Evolutionary conservation across 2,329 filamentous ascomycete species (phyloP).

Genomic region (Xylariomycetidae sp.): DNA sequence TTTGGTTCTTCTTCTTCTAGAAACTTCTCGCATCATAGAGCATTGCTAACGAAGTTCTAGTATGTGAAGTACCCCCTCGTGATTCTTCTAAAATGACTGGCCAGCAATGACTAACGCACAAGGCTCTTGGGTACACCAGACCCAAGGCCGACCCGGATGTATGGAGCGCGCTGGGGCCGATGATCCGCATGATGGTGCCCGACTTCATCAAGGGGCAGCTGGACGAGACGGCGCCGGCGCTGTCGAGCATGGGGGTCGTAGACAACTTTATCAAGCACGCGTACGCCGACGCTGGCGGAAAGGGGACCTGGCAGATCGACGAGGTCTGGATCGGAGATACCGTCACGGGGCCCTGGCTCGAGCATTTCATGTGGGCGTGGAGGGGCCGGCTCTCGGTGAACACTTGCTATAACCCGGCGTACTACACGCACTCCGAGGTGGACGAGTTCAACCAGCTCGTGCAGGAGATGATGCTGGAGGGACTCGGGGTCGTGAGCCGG

Average conservation of each 20-base stretch:
- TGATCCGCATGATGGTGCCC: slow-evolving; percentile 8
- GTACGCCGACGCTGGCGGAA: slow-evolving; percentile 5
- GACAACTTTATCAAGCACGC: slow-evolving; percentile 6
- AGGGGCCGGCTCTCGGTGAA: slow-evolving; percentile 7
- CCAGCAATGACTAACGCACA: no score
- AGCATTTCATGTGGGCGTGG: slow-evolving; percentile 12
- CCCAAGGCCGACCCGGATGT: slow-evolving; percentile 6
- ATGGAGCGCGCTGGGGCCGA: slow-evolving; percentile 10
- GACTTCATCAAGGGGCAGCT: slow-evolving; percentile 7
- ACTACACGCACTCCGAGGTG: slow-evolving; percentile 6
- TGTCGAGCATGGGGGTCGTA: slow-evolving; percentile 8
- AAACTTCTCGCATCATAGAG: no score
- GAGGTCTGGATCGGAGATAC: slow-evolving; percentile 8
- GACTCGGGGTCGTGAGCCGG: slow-evolving; percentile 1
- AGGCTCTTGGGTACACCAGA: no score
- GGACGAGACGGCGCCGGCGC: slow-evolving; percentile 9
- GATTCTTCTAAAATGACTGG: no score
- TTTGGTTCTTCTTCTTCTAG: no score
- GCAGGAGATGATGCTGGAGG: slow-evolving; percentile 6
- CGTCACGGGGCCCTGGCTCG: slow-evolving; percentile 8
- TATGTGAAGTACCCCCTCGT: no score
- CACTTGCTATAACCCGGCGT: slow-evolving; percentile 8
- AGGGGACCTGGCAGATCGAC: slow-evolving; percentile 4
- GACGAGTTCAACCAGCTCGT: slow-evolving; percentile 6
- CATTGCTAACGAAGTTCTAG: no score